Conservation (phyloP, 129 eudicot species). For the Deinandra increscens region DNA sequence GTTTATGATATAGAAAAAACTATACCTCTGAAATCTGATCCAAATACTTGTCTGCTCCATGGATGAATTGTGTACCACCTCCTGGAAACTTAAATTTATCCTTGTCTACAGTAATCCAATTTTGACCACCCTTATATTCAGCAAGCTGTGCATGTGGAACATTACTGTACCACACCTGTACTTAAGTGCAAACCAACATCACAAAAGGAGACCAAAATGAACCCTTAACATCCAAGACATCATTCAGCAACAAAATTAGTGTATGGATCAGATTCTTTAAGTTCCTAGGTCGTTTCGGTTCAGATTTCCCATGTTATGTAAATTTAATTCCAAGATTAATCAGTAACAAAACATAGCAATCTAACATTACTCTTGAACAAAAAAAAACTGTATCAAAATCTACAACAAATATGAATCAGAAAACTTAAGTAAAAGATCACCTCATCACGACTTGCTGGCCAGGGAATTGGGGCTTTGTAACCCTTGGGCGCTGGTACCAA, state of each 20-base stretch:
- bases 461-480: slow-evolving; percentile 66
- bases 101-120: slow-evolving; percentile 75
- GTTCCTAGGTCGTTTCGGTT: neutral
- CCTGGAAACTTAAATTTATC: slow-evolving; percentile 93
- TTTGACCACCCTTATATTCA: slow-evolving; percentile 94
- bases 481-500: too few species aligned
- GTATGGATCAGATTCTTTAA: neutral
- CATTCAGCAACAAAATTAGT: neutral
- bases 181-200: neutral
- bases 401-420: neutral
- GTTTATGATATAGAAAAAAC: neutral
- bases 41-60: slow-evolving; percentile 87
- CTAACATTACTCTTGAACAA: too few species aligned
- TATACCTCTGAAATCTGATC: slow-evolving; percentile 88
- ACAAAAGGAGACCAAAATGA: too few species aligned
- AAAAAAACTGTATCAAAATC: neutral
- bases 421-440: slow-evolving; percentile 26
- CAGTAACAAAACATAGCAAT: too few species aligned
- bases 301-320: too few species aligned
- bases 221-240: neutral
- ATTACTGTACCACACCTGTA: slow-evolving; percentile 90
- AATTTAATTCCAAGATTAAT: too few species aligned
- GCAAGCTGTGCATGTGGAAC: slow-evolving; percentile 92
- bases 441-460: slow-evolving; percentile 95
- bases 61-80: slow-evolving; percentile 97